These are phyloP conservation scores for Pichia sporocuriosa DNA, from an alignment of 805 yeast genomes.

Conservation along the genomic window DNA sequence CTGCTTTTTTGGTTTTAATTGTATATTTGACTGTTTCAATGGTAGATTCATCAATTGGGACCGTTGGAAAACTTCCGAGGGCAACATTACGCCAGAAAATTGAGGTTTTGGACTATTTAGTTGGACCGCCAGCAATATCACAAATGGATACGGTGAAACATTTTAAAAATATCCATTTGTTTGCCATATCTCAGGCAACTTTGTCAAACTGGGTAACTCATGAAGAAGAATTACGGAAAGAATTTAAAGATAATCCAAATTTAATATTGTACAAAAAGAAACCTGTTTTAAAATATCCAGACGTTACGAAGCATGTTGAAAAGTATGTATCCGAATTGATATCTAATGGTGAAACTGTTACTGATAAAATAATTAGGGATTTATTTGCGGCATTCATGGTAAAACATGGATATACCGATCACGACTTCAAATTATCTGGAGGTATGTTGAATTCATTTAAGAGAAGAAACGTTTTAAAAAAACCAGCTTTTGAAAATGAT, in stretches of 20 bases:
- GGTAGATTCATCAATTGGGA: too few species aligned
- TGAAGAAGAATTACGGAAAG: constrained; percentile 22
- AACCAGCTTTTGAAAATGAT: too few species aligned
- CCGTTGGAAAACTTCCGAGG: constrained; percentile 10
- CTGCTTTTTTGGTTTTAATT: too few species aligned
- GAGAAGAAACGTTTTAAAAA: constrained; percentile 22
- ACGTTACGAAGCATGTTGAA: constrained; percentile 29
- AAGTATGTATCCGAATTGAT: constrained; percentile 16
- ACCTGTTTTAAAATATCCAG: constrained; percentile 31
- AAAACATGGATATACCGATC: constrained; percentile 20
- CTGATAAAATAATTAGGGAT: constrained; percentile 25
- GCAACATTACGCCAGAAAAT: constrained; percentile 25
- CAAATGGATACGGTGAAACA: constrained; percentile 25
- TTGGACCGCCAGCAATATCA: constrained; percentile 26
- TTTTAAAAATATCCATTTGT: constrained; percentile 19
- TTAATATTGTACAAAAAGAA: constrained; percentile 24
- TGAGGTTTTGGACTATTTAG: constrained; percentile 28
- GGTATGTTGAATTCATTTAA: constrained; percentile 33
- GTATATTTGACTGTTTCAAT: too few species aligned
- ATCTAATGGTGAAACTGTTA: constrained; percentile 17
- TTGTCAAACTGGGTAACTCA: constrained; percentile 29
- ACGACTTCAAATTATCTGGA: constrained; percentile 23
- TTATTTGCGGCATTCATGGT: constrained; percentile 14
- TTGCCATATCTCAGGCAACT: constrained; percentile 32
- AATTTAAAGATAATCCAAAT: constrained; percentile 22